Evolutionary conservation across 441 rosid genomes (phyloP).

Genomic region (Iberis amara): DNA sequence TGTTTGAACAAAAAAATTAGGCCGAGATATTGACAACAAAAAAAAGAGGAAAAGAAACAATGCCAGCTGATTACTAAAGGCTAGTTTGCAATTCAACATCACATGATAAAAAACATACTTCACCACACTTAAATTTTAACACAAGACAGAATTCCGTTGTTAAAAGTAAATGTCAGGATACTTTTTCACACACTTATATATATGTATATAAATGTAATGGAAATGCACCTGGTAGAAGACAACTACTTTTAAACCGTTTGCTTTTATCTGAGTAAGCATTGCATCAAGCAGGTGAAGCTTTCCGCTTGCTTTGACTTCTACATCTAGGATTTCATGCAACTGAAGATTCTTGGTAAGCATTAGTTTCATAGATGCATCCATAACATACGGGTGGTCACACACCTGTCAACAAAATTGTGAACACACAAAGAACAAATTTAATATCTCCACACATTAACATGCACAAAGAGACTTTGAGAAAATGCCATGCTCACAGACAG

Average conservation of each 20-base stretch:
- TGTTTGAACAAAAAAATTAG: conserved; percentile 34
- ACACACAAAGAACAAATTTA: conserved; percentile 8
- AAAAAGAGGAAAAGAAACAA: conserved; percentile 3
- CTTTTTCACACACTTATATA: background rate
- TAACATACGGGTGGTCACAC: conserved; percentile 83
- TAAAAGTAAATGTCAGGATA: conserved; percentile 10
- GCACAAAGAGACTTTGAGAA: conserved; percentile 12
- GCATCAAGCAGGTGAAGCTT: conserved; percentile 72
- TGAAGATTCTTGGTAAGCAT: conserved; percentile 37
- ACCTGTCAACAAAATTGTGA: conserved; percentile 50
- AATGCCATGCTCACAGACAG: conserved; percentile 7
- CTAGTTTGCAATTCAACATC: conserved; percentile 21
- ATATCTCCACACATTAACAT: conserved; percentile 14
- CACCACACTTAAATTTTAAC: conserved; percentile 1
- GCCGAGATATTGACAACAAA: conserved; percentile 3
- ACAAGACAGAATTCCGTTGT: conserved; percentile 9
- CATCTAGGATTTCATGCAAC: conserved; percentile 44
- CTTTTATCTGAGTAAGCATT: conserved; percentile 62
- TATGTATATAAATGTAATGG: conserved; percentile 17
- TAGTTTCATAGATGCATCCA: conserved; percentile 42
- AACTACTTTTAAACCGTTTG: conserved; percentile 55
- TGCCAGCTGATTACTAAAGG: conserved; percentile 13
- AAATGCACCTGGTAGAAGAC: conserved; percentile 79
- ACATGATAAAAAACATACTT: conserved; percentile 3
- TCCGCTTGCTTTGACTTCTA: conserved; percentile 87